Percentiles rank a stretch among this genome's conserved stretches.
These are phyloP conservation scores for Alternaria incomplexa DNA, from an alignment of 2,329 filamentous ascomycete genomes.

Conservation along the genomic window DNA sequence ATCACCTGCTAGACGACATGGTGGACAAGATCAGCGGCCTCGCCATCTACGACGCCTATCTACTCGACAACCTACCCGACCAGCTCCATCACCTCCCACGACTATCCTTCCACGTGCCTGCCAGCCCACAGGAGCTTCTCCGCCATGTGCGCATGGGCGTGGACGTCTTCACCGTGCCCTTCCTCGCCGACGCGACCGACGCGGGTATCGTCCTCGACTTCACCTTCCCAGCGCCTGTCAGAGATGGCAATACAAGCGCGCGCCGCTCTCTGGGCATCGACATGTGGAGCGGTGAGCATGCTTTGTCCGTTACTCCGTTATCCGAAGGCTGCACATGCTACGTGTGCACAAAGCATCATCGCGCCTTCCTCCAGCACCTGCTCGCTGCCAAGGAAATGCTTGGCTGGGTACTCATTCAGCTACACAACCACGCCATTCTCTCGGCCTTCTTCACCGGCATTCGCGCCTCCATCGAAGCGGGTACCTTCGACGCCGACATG, in stretches of 20 bases:
- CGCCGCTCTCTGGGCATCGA: conserved; percentile 69
- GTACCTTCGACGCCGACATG: conserved; percentile 61
- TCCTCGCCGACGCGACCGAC: conserved; percentile 77
- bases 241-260: conserved; percentile 11
- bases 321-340: conserved; percentile 74
- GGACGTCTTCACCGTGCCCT: conserved; percentile 80
- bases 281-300: conserved; percentile 71
- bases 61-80: conserved; percentile 70
- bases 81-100: conserved; percentile 70
- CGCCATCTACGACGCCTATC: conserved; percentile 76
- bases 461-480: conserved; percentile 66
- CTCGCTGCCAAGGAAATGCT: conserved; percentile 94
- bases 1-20: conserved; percentile 71
- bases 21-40: conserved; percentile 64
- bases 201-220: conserved; percentile 85
- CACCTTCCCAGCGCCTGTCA: conserved; percentile 64
- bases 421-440: conserved; percentile 84
- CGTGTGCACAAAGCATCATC: conserved; percentile 80
- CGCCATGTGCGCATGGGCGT: conserved; percentile 76
- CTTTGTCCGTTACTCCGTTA: conserved; percentile 68
- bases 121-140: conserved; percentile 77
- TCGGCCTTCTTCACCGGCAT: conserved; percentile 75
- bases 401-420: conserved; percentile 88
- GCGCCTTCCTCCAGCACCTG: conserved; percentile 86
- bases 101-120: conserved; percentile 73